Conservation (phyloP, 441 rosid genomes). For the Jatropha multifida region DNA sequence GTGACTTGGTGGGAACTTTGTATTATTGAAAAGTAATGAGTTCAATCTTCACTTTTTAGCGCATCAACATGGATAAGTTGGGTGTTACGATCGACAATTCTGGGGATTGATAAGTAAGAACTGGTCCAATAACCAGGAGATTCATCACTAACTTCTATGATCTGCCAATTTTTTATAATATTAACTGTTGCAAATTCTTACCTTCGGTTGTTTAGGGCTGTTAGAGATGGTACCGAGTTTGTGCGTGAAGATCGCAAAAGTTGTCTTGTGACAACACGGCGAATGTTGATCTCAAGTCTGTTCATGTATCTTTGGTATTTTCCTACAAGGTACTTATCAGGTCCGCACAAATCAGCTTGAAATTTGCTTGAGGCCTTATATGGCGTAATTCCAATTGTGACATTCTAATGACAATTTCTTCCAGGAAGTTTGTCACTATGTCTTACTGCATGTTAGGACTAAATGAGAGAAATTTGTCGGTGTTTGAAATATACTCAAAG, state of each 20-base stretch:
- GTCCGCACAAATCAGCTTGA: conserved; percentile 63
- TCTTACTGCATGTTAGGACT: background rate
- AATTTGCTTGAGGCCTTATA: background rate
- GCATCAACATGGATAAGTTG: background rate
- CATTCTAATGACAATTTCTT: background rate
- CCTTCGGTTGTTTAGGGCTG: conserved; percentile 32
- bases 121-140: background rate
- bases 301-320: conserved; percentile 50
- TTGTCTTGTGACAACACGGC: conserved; percentile 42
- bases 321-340: conserved; percentile 96
- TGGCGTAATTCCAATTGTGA: background rate
- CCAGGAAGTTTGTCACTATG: background rate
- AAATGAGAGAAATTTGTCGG: background rate
- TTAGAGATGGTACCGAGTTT: conserved; percentile 34
- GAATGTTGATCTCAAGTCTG: conserved; percentile 56
- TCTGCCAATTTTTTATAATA: background rate
- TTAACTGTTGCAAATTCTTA: conserved; percentile 20
- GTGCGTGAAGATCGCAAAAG: conserved; percentile 41
- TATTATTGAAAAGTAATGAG: background rate
- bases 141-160: background rate
- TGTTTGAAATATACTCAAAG: background rate
- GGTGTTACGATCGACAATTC: background rate
- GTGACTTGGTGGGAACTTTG: background rate
- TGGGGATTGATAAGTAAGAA: background rate
- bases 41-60: background rate